Evolutionary conservation across 2,329 filamentous ascomycete species (phyloP), one percentile per base, ranked within the genome.

Genomic region (Colletotrichum orbiculare): DNA sequence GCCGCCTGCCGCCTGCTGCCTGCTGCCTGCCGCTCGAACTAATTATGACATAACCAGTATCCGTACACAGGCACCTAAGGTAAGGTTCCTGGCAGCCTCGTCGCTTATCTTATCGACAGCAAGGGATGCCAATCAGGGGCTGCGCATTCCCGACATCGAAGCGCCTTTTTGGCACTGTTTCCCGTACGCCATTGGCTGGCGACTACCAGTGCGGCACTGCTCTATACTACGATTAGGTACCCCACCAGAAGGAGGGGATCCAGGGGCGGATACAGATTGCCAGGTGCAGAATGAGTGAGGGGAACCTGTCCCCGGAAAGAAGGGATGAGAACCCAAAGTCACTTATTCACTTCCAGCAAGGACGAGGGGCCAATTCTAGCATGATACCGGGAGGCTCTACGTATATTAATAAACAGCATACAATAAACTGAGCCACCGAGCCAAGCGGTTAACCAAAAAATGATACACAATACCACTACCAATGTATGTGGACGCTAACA

Each of bases 101-200:
- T 53, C 41, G 59, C 52, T 47, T 52, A 57, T 66, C 63, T 52
- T 52, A 56, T 46, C 50, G 58, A 56, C 41, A 52, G 58, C 53
- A 45, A 49, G 5, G 50, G 55, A 50, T 39, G 50, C 61, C 57
- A 64, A 64, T 55, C 56, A 61, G 57, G 57, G 61, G 57, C 49
- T 38, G 45, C 39, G 7, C 8, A 64, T 50, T 50, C 50, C 56
- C 34, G 60, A 50, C 55, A 49, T 64, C 43, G 47, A 49, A 33
- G 34, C 49, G 57, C 35, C 15, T 41, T 49, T 37, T 39, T 34
- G 57, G 41, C 56, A 38, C 37, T 48, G 45, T 47, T 15, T 35
- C 12, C 39, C 45, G 10, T 57, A n/a, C 52, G 33, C 46, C 43
- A 46, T 64, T 64, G 61, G 61, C 38, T 45, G n/a, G 12, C 25